Base-by-base conservation (phyloP, 108 stramenopile genomes). In the Schizochytrium sp. region DNA sequence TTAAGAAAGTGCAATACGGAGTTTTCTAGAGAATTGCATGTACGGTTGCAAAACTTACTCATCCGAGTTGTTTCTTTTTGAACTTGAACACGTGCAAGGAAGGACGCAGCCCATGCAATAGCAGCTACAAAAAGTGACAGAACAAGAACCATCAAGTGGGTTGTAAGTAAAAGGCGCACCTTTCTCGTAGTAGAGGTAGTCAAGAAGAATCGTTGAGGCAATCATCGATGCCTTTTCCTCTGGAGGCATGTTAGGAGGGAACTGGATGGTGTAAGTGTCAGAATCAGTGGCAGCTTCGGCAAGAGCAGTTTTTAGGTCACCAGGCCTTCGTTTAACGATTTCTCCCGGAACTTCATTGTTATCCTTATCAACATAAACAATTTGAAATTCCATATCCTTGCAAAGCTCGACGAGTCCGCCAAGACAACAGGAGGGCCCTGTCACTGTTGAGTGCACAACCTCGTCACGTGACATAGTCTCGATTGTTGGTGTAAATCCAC, bases 331-430 rank as follows among this genome's bases (percentile, higher is more conserved):
- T 53, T 83, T 83, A 38, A 55, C 50, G 53, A 83, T 83, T 40
- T 83, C 55, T 5, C 76, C 76, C 15, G 13, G n/a, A 53, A 83
- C n/a, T 12, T 83, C 5, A 5, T 83, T 42, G 7, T 55, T 17
- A n/a, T 55, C 53, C 2, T n/a, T 5, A 42, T 42, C 76, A n/a
- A 10, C 40, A 38, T n/a, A 55, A n/a, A 60, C 17, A 83, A 55
- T 10, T 13, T 83, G 10, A 2, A 83, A 83, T 17, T 83, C 76
- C 2, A 83, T 83, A 53, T 42, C 55, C 15, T n/a, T 55, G 76
- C 76, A 83, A 38, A 83, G 53, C 53, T 83, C 76, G 15, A 83
- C 28, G 50, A 83, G 53, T n/a, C 76, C 76, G 2, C 76, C 76
- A 17, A 83, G 15, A 53, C 47, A 49, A 53, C 76, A 83, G 10